phyloP scores from a whole-genome alignment of 1,284 basidiomycete species.

The Ustilago trichophora region DNA sequence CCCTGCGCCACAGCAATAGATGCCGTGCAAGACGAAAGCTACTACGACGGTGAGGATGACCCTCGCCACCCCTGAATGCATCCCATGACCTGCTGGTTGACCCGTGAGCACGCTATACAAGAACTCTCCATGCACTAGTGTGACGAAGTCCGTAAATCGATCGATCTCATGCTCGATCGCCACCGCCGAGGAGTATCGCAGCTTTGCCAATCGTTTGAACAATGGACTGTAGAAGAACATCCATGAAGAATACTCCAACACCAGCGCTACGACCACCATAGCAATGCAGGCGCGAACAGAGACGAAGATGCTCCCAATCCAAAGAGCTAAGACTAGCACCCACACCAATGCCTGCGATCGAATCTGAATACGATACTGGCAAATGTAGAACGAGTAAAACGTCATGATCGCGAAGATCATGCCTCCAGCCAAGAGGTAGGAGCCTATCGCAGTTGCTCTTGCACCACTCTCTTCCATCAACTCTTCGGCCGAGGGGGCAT shows the following conservation, averaged over 20 bases:
- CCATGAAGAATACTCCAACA: constrained; percentile 50
- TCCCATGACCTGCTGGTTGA: constrained; percentile 47
- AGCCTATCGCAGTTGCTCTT: constrained; percentile 46
- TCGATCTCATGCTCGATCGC: constrained; percentile 62
- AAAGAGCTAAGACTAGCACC: constrained; percentile 36
- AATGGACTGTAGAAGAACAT: constrained; percentile 48
- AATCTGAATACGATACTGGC: constrained; percentile 57
- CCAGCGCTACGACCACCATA: constrained; percentile 43
- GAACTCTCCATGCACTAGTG: constrained; percentile 56
- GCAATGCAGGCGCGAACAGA: constrained; percentile 42
- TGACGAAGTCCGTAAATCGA: constrained; percentile 57
- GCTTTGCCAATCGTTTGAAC: constrained; percentile 48
- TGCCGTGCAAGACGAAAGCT: constrained; percentile 47
- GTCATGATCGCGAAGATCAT: constrained; percentile 30
- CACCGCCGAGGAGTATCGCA: constrained; percentile 52
- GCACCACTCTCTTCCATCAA: constrained; percentile 28
- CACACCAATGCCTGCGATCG: constrained; percentile 35
- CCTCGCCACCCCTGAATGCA: constrained; percentile 45
- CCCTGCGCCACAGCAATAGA: constrained; percentile 46
- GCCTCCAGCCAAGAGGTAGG: constrained; percentile 48
- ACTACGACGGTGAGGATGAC: constrained; percentile 45
- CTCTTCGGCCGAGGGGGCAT: constrained; percentile 45
- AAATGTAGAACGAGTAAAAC: constrained; percentile 55
- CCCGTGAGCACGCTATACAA: constrained; percentile 39
- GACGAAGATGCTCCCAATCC: constrained; percentile 56